A percentile compares a stretch with the other conserved stretches of the same genome.
phyloP scores from a whole-genome alignment of 225 moss, liverwort and hornwort species.

The Asterella californica region DNA sequence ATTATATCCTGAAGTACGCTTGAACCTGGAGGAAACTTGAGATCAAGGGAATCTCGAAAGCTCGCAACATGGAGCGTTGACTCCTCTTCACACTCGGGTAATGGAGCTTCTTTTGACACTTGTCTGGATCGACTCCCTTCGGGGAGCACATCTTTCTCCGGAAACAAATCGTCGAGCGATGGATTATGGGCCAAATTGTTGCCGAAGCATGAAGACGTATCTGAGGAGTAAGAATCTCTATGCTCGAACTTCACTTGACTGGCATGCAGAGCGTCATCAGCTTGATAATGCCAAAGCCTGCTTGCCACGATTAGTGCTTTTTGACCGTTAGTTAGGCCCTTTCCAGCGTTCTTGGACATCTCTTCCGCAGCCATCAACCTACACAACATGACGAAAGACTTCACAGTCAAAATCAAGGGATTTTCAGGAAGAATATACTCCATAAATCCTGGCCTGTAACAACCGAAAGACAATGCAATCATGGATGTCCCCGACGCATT shows the following conservation, averaged over 20 bases:
- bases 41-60: slow-evolving; percentile 23
- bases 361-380: slow-evolving; percentile 47
- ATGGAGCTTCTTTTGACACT: slow-evolving; percentile 1
- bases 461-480: too few relatives aligned
- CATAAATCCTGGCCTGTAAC: too few relatives aligned
- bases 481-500: too few relatives aligned
- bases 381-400: not conserved
- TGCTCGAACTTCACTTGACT: slow-evolving; percentile 20
- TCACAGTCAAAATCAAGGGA: too few relatives aligned
- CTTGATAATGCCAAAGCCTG: slow-evolving; percentile 38
- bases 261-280: slow-evolving; percentile 22
- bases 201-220: slow-evolving; percentile 15
- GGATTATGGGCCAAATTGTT: slow-evolving; percentile 4
- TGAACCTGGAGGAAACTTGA: slow-evolving; percentile 9
- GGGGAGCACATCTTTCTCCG: not conserved
- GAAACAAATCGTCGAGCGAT: not conserved
- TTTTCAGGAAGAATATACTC: too few relatives aligned
- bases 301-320: slow-evolving; percentile 42
- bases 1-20: not conserved
- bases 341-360: slow-evolving; percentile 38
- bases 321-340: slow-evolving; percentile 40
- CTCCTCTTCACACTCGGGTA: slow-evolving; percentile 15
- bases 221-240: slow-evolving; percentile 14
- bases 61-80: slow-evolving; percentile 23
- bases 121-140: slow-evolving; percentile 9